Evolutionary conservation across 805 yeast genomes (phyloP).

Genomic region (Danielozyma ontarioensis): DNA sequence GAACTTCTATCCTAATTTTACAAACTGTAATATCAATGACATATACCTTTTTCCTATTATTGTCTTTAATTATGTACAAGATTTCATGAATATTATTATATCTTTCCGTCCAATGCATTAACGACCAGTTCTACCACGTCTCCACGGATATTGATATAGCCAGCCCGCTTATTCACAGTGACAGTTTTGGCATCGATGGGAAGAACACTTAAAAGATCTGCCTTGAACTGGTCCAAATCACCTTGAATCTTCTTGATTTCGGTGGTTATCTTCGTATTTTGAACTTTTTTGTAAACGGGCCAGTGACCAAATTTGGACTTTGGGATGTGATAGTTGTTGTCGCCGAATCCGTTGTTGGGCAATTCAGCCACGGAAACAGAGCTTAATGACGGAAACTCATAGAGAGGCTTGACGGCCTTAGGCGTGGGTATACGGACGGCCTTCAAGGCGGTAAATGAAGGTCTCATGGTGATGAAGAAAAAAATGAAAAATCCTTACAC

Average conservation of each 20-base stretch:
- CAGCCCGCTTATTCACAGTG: conserved; percentile 27
- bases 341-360: conserved; percentile 26
- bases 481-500: no score
- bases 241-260: conserved; percentile 72
- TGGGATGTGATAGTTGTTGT: conserved; percentile 33
- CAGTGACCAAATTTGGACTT: conserved; percentile 63
- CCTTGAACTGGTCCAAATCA: conserved; percentile 56
- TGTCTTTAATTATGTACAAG: not conserved
- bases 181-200: conserved; percentile 36
- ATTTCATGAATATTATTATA: conserved; percentile 2
- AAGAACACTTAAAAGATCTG: conserved; percentile 53
- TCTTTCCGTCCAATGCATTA: conserved; percentile 17
- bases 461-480: no score
- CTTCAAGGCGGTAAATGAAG: conserved; percentile 14
- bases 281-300: conserved; percentile 75
- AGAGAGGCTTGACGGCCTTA: conserved; percentile 11
- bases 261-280: conserved; percentile 62
- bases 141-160: conserved; percentile 37
- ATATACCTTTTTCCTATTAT: not conserved
- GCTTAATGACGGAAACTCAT: conserved; percentile 24
- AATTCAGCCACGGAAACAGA: conserved; percentile 16
- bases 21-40: no score
- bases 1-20: no score
- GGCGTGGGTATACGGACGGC: conserved; percentile 19
- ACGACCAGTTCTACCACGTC: conserved; percentile 29